A percentile compares a stretch with the other conserved stretches of the same genome.
phyloP scores from a whole-genome alignment of 73 alveolate species.

The Uronychia binucleata region DNA sequence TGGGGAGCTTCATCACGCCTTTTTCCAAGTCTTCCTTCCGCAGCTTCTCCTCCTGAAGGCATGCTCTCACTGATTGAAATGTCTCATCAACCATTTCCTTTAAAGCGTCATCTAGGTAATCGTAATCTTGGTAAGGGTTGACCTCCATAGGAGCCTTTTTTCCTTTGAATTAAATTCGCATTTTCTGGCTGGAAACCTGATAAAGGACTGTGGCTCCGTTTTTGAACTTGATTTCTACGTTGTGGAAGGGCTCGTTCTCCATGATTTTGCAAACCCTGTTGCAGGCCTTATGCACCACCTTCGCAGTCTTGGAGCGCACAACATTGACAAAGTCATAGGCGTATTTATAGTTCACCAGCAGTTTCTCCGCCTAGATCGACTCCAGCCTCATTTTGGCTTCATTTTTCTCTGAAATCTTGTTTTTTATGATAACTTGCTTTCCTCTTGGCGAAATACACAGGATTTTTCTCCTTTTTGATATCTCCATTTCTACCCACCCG shows the following conservation, averaged over 20 bases:
- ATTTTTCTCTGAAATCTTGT: background rate
- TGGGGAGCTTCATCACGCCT: background rate
- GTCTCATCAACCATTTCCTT: background rate
- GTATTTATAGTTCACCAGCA: conserved; percentile 30
- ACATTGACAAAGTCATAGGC: conserved; percentile 40
- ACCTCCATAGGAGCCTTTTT: background rate
- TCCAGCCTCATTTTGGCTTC: background rate
- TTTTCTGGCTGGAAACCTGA: background rate
- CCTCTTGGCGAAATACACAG: conserved; percentile 43
- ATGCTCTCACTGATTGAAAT: background rate
- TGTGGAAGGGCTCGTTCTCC: conserved; percentile 42
- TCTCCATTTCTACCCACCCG: conserved; percentile 13
- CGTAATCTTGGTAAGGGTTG: background rate
- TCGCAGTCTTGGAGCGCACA: conserved; percentile 35
- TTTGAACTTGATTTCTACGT: conserved; percentile 25
- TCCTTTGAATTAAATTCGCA: background rate
- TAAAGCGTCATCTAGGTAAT: background rate
- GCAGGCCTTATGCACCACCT: conserved; percentile 19
- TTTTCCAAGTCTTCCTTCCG: background rate
- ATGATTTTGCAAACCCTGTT: conserved; percentile 16
- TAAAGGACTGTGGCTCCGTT: background rate
- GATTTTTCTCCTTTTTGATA: conserved; percentile 13
- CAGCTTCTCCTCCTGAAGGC: background rate
- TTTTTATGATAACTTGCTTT: background rate
- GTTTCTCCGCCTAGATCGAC: background rate